phyloP scores from a whole-genome alignment of 345 rosid species.

The Linum lewisii region DNA sequence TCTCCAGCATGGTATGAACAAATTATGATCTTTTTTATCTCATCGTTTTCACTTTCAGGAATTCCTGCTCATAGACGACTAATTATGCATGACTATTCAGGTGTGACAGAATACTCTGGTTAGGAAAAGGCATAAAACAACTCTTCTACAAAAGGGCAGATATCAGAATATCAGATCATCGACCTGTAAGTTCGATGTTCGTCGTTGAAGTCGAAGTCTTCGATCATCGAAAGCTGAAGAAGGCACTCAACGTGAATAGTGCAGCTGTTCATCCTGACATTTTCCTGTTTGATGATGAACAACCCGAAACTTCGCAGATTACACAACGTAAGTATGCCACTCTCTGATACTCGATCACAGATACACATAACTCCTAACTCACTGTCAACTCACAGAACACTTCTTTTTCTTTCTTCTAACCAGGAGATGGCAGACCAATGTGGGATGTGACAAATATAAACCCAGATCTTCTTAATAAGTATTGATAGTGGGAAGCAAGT shows the following conservation, averaged over 20 bases:
- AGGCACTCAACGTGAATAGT: conserved; percentile 56
- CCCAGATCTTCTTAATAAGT: not conserved
- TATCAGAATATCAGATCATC: conserved; percentile 68
- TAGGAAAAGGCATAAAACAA: conserved; percentile 75
- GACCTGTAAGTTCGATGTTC: conserved; percentile 83
- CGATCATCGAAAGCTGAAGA: conserved; percentile 62
- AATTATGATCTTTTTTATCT: not conserved
- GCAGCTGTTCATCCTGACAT: conserved; percentile 72
- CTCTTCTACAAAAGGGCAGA: conserved; percentile 61
- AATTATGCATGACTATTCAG: conserved; percentile 28
- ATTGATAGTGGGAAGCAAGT: conserved; percentile 7
- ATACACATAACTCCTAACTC: too few relatives aligned
- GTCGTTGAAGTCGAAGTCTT: conserved; percentile 72
- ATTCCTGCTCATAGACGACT: not conserved
- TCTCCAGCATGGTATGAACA: conserved; percentile 85
- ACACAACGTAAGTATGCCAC: conserved; percentile 16
- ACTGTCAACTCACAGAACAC: not conserved
- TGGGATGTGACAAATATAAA: not conserved
- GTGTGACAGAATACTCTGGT: conserved; percentile 96
- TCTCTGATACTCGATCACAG: too few relatives aligned
- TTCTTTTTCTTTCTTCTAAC: not conserved
- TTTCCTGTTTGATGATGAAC: conserved; percentile 31
- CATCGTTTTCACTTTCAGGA: not conserved
- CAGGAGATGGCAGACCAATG: conserved; percentile 17
- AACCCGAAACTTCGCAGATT: conserved; percentile 12